Base-by-base conservation (phyloP, 2,329 filamentous ascomycete species). In the Westerdykella ornata region DNA sequence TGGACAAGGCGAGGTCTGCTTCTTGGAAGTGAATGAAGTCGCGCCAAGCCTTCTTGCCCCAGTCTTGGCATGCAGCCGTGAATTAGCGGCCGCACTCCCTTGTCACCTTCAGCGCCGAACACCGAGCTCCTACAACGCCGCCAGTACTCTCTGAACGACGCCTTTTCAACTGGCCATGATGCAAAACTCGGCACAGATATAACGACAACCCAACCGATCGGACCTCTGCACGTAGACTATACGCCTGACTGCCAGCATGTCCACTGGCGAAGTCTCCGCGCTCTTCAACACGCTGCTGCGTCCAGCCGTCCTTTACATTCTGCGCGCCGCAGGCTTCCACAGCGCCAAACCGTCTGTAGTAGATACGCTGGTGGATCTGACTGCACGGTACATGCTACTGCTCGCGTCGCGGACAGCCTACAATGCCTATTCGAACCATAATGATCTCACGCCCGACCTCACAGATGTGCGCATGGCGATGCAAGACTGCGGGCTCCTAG, bases 321-420 rank as follows among this genome's bases (percentile, higher is more conserved):
- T 97, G 38, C 88, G 90, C 59, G 87, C 89, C 20, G 84, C 88
- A 17, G 90, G 90, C 62, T 97, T 94, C 70, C 86, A 94, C 63
- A 76, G 83, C 32, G 85, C 88, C 38, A 81, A 81, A 41, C 82
- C 87, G 2, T 83, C 84, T 3, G 88, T 94, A 5, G 74, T 96
- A 43, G 89, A 97, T 68, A 82, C 85, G 8, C 66, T 96, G n/a
- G 85, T 88, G 12, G 88, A 96, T 66, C 75, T 97, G 6, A 82
- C 88, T 0, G 85, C 83, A 33, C 81, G 85, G 51, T 94, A 96
- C 66, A 71, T 97, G 43, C 71, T 80, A 16, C 70, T 86, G 3
- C 78, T 96, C 15, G 86, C 85, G 47, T 77, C 81, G 46, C 76
- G 79, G 28, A 84, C 88, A 0, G 83, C 84, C 3, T 71, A 75